A percentile compares a stretch with the other conserved stretches of the same genome.
Conservation (phyloP, 169 alveolate species). For the Plasmodium billcollinsi region DNA sequence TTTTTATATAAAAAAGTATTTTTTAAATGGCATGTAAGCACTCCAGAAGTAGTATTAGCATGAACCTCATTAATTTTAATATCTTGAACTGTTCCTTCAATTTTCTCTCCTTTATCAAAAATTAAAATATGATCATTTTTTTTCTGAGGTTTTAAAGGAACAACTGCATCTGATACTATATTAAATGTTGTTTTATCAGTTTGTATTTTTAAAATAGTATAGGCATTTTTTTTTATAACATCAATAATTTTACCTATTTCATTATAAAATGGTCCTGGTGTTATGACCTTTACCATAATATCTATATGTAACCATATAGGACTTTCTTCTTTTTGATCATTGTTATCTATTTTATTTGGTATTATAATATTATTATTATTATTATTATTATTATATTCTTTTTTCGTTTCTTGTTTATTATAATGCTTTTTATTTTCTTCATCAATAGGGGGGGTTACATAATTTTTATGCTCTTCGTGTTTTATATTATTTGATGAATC, state of each 20-base stretch:
- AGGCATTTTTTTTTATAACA: conserved; percentile 33
- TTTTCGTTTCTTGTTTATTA: neutral
- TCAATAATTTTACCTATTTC: conserved; percentile 67
- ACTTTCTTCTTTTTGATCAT: neutral
- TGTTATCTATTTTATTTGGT: neutral
- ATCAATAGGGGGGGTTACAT: neutral
- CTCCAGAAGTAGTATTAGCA: conserved; percentile 23
- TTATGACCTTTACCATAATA: conserved; percentile 39
- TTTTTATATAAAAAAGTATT: conserved; percentile 40
- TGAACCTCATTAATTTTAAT: conserved; percentile 35
- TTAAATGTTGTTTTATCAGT: conserved; percentile 72
- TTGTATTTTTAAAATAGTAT: conserved; percentile 45
- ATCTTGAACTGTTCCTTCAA: conserved; percentile 38
- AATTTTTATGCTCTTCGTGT: conserved; percentile 8
- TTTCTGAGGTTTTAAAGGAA: conserved; percentile 59
- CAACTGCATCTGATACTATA: conserved; percentile 58
- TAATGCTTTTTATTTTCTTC: conserved; percentile 4
- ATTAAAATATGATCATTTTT: conserved; percentile 43
- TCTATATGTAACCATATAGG: conserved; percentile 54
- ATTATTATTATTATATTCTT: conserved; percentile 1
- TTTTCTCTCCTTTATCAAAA: conserved; percentile 37
- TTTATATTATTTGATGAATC: neutral
- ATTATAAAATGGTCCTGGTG: conserved; percentile 67
- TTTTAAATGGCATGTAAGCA: neutral
- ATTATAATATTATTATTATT: neutral